Conservation (phyloP, 805 yeast species). For the Dipodascopsis uninucleata region DNA sequence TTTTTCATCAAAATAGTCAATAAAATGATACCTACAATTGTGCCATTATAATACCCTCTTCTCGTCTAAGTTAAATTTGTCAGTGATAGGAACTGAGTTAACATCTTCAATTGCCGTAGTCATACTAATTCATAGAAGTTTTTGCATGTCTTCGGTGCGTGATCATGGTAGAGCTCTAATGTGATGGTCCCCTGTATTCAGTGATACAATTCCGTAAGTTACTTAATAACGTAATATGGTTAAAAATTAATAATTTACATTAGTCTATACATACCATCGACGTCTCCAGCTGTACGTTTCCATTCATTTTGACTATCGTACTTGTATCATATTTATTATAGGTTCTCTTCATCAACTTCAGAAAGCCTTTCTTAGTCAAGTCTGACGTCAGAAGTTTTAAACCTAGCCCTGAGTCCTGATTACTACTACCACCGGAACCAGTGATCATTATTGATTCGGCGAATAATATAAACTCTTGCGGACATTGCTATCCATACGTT, state of each 20-base stretch:
- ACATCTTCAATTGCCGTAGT: too few relatives aligned
- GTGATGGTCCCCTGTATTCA: slow-evolving; percentile 28
- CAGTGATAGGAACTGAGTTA: background rate
- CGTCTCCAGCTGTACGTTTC: slow-evolving; percentile 22
- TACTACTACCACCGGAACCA: too few relatives aligned
- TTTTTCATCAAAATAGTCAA: background rate
- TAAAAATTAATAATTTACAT: background rate
- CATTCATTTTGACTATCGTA: too few relatives aligned
- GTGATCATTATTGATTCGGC: too few relatives aligned
- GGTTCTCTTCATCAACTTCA: too few relatives aligned
- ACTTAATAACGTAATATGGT: background rate
- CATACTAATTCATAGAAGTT: slow-evolving; percentile 26
- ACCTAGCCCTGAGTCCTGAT: too few relatives aligned
- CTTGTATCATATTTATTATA: too few relatives aligned
- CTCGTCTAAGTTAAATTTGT: slow-evolving; percentile 28
- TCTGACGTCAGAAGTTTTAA: too few relatives aligned
- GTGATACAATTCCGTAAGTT: background rate
- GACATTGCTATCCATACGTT: too few relatives aligned
- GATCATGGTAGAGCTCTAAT: slow-evolving; percentile 31
- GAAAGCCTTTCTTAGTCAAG: too few relatives aligned
- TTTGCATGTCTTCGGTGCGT: slow-evolving; percentile 33
- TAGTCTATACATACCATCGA: slow-evolving; percentile 22
- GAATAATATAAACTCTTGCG: too few relatives aligned
- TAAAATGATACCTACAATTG: slow-evolving; percentile 13
- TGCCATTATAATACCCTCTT: slow-evolving; percentile 35